These are phyloP conservation scores for Cyanophora paradoxa DNA, from an alignment of 78 protist genomes.

Conservation along the genomic window DNA sequence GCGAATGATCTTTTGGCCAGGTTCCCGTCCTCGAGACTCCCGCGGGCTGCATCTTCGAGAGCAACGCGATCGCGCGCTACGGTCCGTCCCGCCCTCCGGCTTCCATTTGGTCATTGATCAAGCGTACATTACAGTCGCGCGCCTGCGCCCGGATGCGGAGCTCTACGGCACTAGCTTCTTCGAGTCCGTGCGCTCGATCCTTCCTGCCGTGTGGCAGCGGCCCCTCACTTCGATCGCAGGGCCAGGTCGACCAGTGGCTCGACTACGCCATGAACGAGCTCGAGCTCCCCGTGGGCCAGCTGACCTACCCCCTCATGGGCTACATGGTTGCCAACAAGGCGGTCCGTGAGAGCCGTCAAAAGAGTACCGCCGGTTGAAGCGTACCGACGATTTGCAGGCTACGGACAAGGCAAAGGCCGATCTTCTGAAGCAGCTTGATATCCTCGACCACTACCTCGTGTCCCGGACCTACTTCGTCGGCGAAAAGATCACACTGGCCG, in stretches of 20 bases:
- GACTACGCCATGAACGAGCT: conserved; percentile 58
- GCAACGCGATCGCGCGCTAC: conserved; percentile 53
- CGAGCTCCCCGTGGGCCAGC: conserved; percentile 11
- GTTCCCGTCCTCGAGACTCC: conserved; percentile 62
- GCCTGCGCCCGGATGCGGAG: background rate
- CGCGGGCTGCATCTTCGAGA: conserved; percentile 63
- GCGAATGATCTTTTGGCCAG: no score
- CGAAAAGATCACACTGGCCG: conserved; percentile 66
- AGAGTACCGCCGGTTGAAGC: background rate
- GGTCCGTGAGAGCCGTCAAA: no score
- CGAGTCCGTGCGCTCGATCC: no score
- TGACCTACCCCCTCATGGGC: conserved; percentile 55
- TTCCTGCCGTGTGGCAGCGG: no score
- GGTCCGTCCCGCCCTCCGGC: background rate
- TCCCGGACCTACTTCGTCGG: conserved; percentile 66
- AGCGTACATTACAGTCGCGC: no score
- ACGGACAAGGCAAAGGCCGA: conserved; percentile 40
- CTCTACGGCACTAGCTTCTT: conserved; percentile 52
- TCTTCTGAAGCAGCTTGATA: conserved; percentile 19
- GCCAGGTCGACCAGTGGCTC: conserved; percentile 63
- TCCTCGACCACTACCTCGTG: conserved; percentile 33
- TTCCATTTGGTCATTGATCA: background rate
- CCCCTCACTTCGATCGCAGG: no score
- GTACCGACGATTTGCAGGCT: background rate
- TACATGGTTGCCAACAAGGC: conserved; percentile 12